phyloP scores from a whole-genome alignment of 441 rosid genomes.

The Flueggea neowawraea region DNA sequence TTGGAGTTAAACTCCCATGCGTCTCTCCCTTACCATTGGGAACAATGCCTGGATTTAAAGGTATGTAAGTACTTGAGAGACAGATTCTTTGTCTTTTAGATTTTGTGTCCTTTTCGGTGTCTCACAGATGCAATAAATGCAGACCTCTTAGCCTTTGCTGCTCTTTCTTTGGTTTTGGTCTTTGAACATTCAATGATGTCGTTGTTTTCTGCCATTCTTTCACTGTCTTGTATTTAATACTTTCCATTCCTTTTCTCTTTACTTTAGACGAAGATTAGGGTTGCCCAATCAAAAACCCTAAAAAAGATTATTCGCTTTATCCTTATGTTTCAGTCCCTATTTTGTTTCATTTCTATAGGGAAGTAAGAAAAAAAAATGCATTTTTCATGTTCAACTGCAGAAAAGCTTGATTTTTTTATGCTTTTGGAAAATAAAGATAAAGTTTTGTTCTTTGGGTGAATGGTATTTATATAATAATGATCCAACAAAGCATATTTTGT shows the following conservation, averaged over 20 bases:
- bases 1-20: conserved; percentile 74
- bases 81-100: neutral
- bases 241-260: conserved; percentile 4
- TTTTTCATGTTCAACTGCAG: neutral
- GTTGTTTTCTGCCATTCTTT: conserved; percentile 1
- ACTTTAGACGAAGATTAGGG: too few species aligned
- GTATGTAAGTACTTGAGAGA: conserved; percentile 19
- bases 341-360: neutral
- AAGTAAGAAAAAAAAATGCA: conserved; percentile 20
- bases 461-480: too few species aligned
- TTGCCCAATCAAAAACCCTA: neutral
- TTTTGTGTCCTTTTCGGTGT: conserved; percentile 12
- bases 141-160: conserved; percentile 28
- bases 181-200: conserved; percentile 7
- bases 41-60: conserved; percentile 91
- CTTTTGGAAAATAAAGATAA: neutral
- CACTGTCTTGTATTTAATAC: conserved; percentile 28
- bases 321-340: too few species aligned
- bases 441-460: neutral
- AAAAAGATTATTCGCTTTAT: neutral
- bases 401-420: neutral
- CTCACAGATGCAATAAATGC: conserved; percentile 41
- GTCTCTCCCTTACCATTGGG: conserved; percentile 77
- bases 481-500: neutral
- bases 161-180: conserved; percentile 8